phyloP scores from a whole-genome alignment of 169 alveolate species.

The Plasmodium blacklocki region DNA sequence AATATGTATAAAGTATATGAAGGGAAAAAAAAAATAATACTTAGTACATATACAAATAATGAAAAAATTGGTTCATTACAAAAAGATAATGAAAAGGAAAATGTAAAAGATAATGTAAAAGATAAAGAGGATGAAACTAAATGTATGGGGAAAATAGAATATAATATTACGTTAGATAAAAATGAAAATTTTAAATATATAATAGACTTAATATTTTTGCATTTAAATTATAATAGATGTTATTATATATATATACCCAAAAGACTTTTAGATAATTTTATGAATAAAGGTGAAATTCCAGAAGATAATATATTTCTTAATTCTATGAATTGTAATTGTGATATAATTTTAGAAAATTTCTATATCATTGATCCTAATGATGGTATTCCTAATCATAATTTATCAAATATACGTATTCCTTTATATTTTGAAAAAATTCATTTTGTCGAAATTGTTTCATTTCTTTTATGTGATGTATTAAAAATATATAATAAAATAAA shows the following conservation, averaged over 20 bases:
- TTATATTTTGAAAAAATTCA: constrained; percentile 45
- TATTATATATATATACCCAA: constrained; percentile 58
- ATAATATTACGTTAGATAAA: constrained; percentile 53
- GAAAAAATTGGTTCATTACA: not conserved
- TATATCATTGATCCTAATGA: constrained; percentile 29
- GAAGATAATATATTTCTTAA: constrained; percentile 31
- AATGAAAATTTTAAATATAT: constrained; percentile 53
- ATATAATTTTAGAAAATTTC: constrained; percentile 56
- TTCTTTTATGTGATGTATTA: constrained; percentile 42
- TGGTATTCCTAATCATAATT: not conserved
- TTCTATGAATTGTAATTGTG: constrained; percentile 47
- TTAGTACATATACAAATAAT: constrained; percentile 47
- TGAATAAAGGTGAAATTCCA: not conserved
- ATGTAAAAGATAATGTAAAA: not conserved
- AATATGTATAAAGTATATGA: constrained; percentile 48
- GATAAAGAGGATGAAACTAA: not conserved
- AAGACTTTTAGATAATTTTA: constrained; percentile 10
- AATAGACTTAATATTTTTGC: constrained; percentile 62
- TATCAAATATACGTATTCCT: constrained; percentile 18
- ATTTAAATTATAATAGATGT: constrained; percentile 62
- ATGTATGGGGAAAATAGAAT: constrained; percentile 9
- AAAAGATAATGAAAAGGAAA: not conserved
- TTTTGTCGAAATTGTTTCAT: constrained; percentile 49
- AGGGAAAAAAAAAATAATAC: constrained; percentile 31
- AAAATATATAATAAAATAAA: constrained; percentile 59